Evolutionary conservation across 2,329 filamentous ascomycete species (phyloP), one percentile per base, ranked within the genome.

Genomic region (Colletotrichum sublineola): DNA sequence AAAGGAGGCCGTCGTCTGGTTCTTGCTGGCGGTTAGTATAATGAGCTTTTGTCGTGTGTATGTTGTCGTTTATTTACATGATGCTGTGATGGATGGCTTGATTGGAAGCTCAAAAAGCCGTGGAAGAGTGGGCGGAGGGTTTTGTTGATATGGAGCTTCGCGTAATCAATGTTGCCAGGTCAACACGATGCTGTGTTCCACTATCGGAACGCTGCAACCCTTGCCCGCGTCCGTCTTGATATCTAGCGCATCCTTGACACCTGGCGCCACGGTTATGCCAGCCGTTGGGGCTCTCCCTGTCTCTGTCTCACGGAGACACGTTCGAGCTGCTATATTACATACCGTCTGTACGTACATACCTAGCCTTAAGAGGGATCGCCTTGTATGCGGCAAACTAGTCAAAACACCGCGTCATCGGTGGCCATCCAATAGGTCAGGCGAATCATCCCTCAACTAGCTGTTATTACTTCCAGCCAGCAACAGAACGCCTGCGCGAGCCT

Each of bases 71-170:
- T 66, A 63, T 67, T 65, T 70, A 67, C 60, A 68, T 68, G 67
- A 63, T 66, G 67, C 58, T 74, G 57, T 68, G 67, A 44, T 44
- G 55, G 55, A 24, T 24, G 24, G 42, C 8, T 44, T 20, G 44
- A 48, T 20, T 46, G 65, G 62, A 46, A 67, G 67, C 61, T 62
- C 48, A 31, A 61, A 48, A 38, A 52, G 44, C 36, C 52, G 42
- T 66, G 69, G 66, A 72, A 64, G 69, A 61, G 69, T 48, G 40
- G 58, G 53, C 52, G 66, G 60, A 72, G 69, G 71, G 71, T 66
- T 73, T 73, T 73, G 71, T 73, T 73, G 71, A 73, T 71, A 71
- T 71, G 71, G 56, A 71, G 62, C 71, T 73, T 73, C 71, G 71
- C 71, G 71, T 73, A 71, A 66, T 52, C 62, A 24, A 42, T 42